Conservation (phyloP, 257 asterid genomes). For the Phtheirospermum japonicum region DNA sequence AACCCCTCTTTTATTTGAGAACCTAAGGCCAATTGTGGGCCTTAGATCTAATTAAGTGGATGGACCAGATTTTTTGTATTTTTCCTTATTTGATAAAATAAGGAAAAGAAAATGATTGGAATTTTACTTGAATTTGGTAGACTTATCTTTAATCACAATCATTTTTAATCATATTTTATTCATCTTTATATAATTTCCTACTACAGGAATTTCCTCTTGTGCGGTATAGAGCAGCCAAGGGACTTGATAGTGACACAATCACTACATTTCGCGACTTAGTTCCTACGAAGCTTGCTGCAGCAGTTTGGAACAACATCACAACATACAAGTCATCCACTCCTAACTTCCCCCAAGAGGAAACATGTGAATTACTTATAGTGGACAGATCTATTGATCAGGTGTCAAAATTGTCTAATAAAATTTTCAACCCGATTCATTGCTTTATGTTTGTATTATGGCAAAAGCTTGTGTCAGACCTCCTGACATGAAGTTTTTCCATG, state of each 20-base stretch:
- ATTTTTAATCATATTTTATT: slow-evolving; percentile 7
- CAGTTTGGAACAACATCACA: slow-evolving; percentile 65
- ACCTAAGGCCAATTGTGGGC: too few relatives aligned
- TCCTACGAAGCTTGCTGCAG: slow-evolving; percentile 78
- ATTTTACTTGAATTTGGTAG: too few relatives aligned
- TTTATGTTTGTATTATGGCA: slow-evolving; percentile 9
- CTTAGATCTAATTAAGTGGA: too few relatives aligned
- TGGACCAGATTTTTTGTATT: too few relatives aligned
- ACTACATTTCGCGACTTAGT: slow-evolving; percentile 54
- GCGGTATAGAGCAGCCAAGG: slow-evolving; percentile 67
- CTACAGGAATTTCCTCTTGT: slow-evolving; percentile 78
- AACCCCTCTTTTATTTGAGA: too few relatives aligned
- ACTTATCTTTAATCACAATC: not conserved
- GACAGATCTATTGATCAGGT: slow-evolving; percentile 97
- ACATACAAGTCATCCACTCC: slow-evolving; percentile 63
- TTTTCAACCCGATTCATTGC: not conserved
- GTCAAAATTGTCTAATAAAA: slow-evolving; percentile 20
- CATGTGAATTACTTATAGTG: slow-evolving; percentile 84
- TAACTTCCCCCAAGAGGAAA: slow-evolving; percentile 73
- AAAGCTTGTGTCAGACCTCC: not conserved
- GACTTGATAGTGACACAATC: slow-evolving; percentile 42
- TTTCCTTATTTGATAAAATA: too few relatives aligned
- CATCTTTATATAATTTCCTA: slow-evolving; percentile 17
- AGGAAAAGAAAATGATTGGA: too few relatives aligned
- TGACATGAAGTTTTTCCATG: too few relatives aligned